phyloP scores from a whole-genome alignment of 2,329 filamentous ascomycete species.

The Blastomyces silverae region DNA sequence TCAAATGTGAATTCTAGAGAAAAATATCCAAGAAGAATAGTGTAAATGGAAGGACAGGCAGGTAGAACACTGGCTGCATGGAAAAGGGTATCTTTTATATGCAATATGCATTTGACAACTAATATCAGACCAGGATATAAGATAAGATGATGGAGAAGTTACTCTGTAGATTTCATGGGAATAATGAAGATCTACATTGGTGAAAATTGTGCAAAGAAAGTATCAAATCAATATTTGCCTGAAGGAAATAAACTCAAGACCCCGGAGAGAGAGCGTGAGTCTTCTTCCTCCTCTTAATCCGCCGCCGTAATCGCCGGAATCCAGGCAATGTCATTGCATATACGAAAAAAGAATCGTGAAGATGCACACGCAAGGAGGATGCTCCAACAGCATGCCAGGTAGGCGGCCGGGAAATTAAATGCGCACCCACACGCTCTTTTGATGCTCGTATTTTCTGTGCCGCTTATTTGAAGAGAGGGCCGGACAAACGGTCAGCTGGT shows the following conservation, averaged over 20 bases:
- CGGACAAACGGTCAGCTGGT: background rate
- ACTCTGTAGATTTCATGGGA: background rate
- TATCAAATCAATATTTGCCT: background rate
- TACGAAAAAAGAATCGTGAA: conserved; percentile 2
- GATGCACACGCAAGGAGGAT: background rate
- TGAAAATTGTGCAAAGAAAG: background rate
- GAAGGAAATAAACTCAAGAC: background rate
- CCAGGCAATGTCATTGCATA: background rate
- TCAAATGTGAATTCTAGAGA: background rate
- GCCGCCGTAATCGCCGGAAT: background rate
- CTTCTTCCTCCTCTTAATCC: background rate
- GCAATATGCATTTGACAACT: background rate
- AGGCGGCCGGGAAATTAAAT: conserved; percentile 1
- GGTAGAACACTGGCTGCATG: background rate
- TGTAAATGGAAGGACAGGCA: background rate
- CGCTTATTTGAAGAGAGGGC: background rate
- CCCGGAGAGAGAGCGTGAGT: background rate
- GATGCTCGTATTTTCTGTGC: background rate
- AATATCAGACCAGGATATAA: background rate
- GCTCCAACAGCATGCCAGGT: background rate
- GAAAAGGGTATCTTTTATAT: background rate
- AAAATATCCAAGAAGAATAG: background rate
- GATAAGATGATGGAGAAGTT: background rate
- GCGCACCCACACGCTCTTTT: background rate
- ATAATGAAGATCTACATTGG: background rate